A percentile compares a stretch with the other conserved stretches of the same genome.
phyloP scores from a whole-genome alignment of 2,329 filamentous ascomycete genomes.

The Botrytis galanthina region DNA sequence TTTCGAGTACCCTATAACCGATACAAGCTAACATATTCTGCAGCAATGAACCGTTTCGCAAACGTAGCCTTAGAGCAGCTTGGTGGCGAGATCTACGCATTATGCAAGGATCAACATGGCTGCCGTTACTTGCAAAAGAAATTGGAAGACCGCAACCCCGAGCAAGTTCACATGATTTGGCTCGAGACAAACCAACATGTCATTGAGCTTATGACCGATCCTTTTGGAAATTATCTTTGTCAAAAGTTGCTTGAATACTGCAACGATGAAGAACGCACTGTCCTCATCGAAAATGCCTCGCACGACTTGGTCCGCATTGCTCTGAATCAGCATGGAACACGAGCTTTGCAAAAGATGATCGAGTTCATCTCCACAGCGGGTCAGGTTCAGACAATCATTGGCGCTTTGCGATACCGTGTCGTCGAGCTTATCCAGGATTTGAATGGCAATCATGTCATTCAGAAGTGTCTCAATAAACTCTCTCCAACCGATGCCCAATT shows the following conservation, averaged over 20 bases:
- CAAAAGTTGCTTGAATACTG: constrained; percentile 97
- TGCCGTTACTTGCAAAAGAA: constrained; percentile 97
- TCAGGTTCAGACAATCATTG: constrained; percentile 85
- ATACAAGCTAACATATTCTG: constrained; percentile 24
- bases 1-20: not conserved
- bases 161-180: constrained; percentile 90
- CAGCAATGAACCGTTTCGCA: constrained; percentile 75
- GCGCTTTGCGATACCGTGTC: constrained; percentile 77
- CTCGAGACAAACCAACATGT: constrained; percentile 90
- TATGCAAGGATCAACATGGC: constrained; percentile 98
- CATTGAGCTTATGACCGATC: constrained; percentile 97
- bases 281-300: constrained; percentile 85
- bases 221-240: constrained; percentile 98
- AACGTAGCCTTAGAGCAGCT: constrained; percentile 80
- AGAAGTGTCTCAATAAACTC: constrained; percentile 97
- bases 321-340: constrained; percentile 93
- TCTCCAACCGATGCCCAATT: constrained; percentile 83
- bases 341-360: constrained; percentile 99
- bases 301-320: constrained; percentile 89
- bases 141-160: constrained; percentile 81
- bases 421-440: constrained; percentile 95
- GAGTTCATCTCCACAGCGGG: constrained; percentile 85
- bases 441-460: constrained; percentile 98
- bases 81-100: constrained; percentile 76
- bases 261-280: constrained; percentile 91